Percentiles rank a stretch among this genome's conserved stretches.
Conservation (phyloP, 352 stramenopile species). For the Phytopythium kandeliae region DNA sequence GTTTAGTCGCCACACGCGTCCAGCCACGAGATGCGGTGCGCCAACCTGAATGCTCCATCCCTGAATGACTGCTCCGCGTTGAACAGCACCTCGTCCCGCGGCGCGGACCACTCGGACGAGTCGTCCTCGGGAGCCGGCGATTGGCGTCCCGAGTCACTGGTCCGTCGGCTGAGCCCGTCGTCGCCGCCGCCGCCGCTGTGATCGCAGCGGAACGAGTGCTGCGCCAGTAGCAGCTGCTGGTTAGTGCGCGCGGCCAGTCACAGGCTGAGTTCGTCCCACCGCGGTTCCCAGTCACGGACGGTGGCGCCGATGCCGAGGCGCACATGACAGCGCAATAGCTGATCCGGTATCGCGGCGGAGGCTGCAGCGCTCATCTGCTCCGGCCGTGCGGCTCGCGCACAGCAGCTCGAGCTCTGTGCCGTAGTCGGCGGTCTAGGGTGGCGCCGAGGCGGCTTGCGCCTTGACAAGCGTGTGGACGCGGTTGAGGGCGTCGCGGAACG, state of each 20-base stretch:
- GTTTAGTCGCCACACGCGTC: conserved; percentile 27
- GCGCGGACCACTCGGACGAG: conserved; percentile 15
- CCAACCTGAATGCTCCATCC: conserved; percentile 21
- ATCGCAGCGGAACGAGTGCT: no score
- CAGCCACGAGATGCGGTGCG: conserved; percentile 19
- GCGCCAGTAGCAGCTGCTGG: neutral
- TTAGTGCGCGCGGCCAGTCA: neutral
- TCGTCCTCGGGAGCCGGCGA: neutral
- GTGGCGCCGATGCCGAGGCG: no score
- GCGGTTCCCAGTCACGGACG: neutral
- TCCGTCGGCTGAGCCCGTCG: neutral
- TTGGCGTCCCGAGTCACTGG: neutral
- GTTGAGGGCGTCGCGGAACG: neutral
- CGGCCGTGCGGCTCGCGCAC: conserved; percentile 2
- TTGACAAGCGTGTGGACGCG: neutral
- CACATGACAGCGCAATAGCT: neutral
- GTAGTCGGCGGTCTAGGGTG: neutral
- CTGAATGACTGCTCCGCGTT: conserved; percentile 12
- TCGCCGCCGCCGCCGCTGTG: no score
- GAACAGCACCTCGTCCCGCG: conserved; percentile 19
- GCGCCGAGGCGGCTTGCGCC: neutral
- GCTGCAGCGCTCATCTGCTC: neutral
- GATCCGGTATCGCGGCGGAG: neutral
- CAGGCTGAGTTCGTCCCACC: neutral
- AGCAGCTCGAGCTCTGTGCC: neutral